Evolutionary conservation across 139 green algal genomes (phyloP), one percentile per base, ranked within the genome.

Genomic region (Chlamydomonas sphaeroides): DNA sequence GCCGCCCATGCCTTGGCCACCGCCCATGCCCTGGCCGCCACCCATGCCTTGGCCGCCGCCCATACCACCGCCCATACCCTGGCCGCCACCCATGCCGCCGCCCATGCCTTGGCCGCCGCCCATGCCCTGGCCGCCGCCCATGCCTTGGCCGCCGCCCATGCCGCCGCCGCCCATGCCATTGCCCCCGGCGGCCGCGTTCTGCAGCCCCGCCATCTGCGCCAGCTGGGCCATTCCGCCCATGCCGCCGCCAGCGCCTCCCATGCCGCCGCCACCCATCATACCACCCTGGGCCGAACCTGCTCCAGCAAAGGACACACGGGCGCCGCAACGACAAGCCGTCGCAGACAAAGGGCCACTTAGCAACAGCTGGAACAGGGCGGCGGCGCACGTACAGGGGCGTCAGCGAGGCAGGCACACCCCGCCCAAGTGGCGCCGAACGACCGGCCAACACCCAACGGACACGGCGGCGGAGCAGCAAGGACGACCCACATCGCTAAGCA

Each of bases 211-310:
- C 39, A 81, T 72, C 77, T 84, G 77, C 0, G 42, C 62, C 63
- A 82, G 45, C 65, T 71, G 83, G 53, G 79, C 77, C 85, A 90
- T 90, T 61, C 75, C 83, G 56, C 68, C 56, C 10, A 21, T 62
- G 76, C 85, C 85, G 66, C 78, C 73, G 56, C 59, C 45, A 7
- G 62, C 70, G 63, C 53, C 62, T 41, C 68, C 69, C 35, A 42
- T 42, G 35, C 73, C 73, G 2, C 21, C 41, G 2, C 48, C 80
- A 69, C 71, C 66, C 69, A 75, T 68, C 68, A 79, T 74, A 74
- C 83, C 75, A 70, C 72, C 82, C 80, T 78, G 56, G 56, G 51
- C 53, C 15, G 53, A 68, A 85, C 79, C 79, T 82, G 75, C 61
- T 82, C 69, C 75, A 42, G 21, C 59, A 33, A 69, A 61, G 20